phyloP scores from a whole-genome alignment of 2,329 filamentous ascomycete genomes.

The Zymoseptoria tritici region DNA sequence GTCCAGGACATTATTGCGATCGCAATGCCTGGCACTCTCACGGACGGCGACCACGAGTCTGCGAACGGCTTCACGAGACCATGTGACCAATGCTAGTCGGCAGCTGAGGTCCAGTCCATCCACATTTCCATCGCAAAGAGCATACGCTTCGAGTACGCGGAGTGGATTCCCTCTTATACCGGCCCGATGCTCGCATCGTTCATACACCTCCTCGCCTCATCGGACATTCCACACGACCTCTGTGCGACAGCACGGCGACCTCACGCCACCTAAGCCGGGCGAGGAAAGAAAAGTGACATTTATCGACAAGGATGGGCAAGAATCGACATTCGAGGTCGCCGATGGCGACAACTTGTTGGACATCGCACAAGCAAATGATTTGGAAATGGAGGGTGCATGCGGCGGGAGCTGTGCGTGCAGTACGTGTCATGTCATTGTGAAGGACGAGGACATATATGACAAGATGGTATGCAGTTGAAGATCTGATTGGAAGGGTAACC shows the following conservation, averaged over 20 bases:
- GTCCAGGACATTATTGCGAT: neutral
- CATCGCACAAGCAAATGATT: slow-evolving; percentile 86
- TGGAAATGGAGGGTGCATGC: slow-evolving; percentile 97
- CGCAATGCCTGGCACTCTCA: slow-evolving; percentile 1
- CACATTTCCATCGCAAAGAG: neutral
- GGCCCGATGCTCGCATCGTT: neutral
- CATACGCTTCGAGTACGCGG: neutral
- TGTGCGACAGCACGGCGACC: slow-evolving; percentile 62
- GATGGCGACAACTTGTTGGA: slow-evolving; percentile 91
- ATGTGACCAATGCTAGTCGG: neutral
- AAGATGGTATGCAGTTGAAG: slow-evolving; percentile 24
- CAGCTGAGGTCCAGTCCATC: slow-evolving; percentile 2
- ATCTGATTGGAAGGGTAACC: slow-evolving; percentile 1
- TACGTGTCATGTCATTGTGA: slow-evolving; percentile 84
- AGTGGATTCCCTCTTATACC: neutral
- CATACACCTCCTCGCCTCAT: slow-evolving; percentile 2
- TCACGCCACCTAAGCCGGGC: slow-evolving; percentile 76
- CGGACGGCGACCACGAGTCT: slow-evolving; percentile 1
- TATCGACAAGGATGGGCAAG: slow-evolving; percentile 77
- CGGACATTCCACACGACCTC: slow-evolving; percentile 58
- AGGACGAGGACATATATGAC: slow-evolving; percentile 54
- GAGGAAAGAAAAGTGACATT: slow-evolving; percentile 91
- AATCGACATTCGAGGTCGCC: slow-evolving; percentile 69
- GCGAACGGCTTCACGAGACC: neutral
- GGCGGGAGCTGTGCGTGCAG: slow-evolving; percentile 90